These are phyloP conservation scores for Neurospora sp. DNA, from an alignment of 495 filamentous ascomycete genomes.

Conservation along the genomic window DNA sequence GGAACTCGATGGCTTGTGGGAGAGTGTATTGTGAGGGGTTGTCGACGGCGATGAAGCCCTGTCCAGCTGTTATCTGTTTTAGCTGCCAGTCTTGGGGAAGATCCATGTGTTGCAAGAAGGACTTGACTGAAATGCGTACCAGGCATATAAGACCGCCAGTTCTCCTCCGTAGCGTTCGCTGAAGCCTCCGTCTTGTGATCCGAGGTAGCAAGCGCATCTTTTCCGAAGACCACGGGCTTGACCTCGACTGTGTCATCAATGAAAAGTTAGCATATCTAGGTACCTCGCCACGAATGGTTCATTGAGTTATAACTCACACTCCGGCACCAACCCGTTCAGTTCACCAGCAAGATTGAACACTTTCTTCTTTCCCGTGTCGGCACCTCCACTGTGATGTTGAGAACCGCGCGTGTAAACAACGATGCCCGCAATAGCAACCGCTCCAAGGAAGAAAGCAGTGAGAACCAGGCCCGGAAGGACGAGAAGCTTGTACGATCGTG, in stretches of 20 bases:
- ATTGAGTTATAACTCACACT: neutral
- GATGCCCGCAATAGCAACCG: neutral
- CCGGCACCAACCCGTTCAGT: neutral
- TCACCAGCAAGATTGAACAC: neutral
- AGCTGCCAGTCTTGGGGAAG: no score
- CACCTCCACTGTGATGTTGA: neutral
- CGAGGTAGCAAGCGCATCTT: slow-evolving; percentile 1
- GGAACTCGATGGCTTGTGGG: neutral
- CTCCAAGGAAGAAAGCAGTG: neutral
- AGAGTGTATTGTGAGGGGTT: neutral
- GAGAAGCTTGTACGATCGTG: neutral
- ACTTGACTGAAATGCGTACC: neutral
- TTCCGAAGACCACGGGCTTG: neutral
- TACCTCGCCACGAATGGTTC: no score
- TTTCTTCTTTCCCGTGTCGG: neutral
- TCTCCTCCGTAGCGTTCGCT: neutral
- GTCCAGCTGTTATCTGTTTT: neutral
- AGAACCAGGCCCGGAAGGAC: neutral
- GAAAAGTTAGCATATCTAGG: no score
- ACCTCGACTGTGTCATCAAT: neutral
- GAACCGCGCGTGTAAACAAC: neutral
- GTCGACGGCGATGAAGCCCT: neutral
- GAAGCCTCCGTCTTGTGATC: slow-evolving; percentile 6
- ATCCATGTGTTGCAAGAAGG: no score
- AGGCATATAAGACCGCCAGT: slow-evolving; percentile 1